Base-by-base conservation (phyloP, 2,329 filamentous ascomycete species). In the Apiospora marii region DNA sequence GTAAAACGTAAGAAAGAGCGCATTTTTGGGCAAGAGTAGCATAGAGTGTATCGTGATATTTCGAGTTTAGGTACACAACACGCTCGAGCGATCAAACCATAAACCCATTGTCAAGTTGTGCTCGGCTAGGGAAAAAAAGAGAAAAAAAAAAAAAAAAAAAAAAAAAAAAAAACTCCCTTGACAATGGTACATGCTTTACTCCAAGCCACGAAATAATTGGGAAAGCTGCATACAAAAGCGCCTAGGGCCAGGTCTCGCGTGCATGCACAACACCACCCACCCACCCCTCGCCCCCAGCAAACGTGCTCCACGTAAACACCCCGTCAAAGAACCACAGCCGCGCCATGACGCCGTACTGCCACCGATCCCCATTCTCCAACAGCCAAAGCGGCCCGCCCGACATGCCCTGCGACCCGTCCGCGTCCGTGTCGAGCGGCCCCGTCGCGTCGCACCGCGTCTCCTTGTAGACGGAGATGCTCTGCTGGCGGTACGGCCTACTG, bases 311-410 rank as follows among this genome's bases (percentile, higher is more conserved):
- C 7, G 8, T n/a, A 19, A 41, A 16, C 19, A 37, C 8, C 1
- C 22, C 34, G 10, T 41, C 19, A 1, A 37, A 4, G 3, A 37
- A 16, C 19, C 30, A 41, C 8, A 64, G 8, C 10, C 5, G 8
- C 30, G 58, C 16, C 30, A 41, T 41, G 37, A 72, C 67, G 14
- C 61, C 70, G 27, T 69, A 72, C 48, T 68, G 61, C 24, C 46
- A 72, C 5, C 14, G 49, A 24, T 27, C n/a, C 8, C 67, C 70
- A 12, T 24, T 22, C n/a, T 68, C 70, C 24, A 69, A 12, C 3
- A 53, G 46, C 71, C 71, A 72, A 49, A 72, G 30, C 3, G 71
- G 68, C 7, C 71, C 71, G 24, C 71, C 71, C 8, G 67, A 70
- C 68, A 64, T 49, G 30, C 71, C 71, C 37, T 30, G 34, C 16